Conservation (phyloP, 139 green algal species). For the Micractinium conductrix region DNA sequence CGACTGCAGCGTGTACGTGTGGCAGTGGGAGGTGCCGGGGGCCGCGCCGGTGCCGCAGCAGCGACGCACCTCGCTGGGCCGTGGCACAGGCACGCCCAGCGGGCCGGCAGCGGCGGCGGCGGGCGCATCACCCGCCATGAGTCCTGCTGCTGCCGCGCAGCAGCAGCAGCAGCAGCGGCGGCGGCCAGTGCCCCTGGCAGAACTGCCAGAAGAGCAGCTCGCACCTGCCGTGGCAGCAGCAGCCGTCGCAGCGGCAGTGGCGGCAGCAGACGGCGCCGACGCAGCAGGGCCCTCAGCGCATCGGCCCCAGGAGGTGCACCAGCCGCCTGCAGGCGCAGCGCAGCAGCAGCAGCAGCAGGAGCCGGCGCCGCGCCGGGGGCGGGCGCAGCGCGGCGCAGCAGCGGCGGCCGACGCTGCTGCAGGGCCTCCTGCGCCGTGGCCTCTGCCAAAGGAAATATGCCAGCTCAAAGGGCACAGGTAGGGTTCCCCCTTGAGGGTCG, state of each 20-base stretch:
- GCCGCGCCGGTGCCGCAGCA: not conserved
- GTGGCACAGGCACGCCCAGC: no score
- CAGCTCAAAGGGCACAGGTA: conserved; percentile 68
- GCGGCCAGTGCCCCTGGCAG: not conserved
- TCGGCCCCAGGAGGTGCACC: conserved; percentile 9
- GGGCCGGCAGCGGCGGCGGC: not conserved
- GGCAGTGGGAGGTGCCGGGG: conserved; percentile 59
- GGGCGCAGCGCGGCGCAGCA: conserved; percentile 1
- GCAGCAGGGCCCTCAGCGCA: not conserved
- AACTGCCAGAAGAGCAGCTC: not conserved
- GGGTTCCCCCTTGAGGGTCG: no score
- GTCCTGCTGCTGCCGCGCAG: not conserved
- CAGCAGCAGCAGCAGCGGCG: not conserved
- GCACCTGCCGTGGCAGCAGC: not conserved
- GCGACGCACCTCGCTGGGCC: no score
- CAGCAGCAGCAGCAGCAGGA: no score
- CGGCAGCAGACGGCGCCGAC: not conserved
- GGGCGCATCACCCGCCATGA: not conserved
- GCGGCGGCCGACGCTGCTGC: not conserved
- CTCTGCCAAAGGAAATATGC: conserved; percentile 29
- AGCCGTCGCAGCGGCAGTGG: not conserved
- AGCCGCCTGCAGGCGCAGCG: not conserved
- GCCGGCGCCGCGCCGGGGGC: not conserved
- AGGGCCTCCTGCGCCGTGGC: conserved; percentile 17
- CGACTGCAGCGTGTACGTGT: conserved; percentile 72